A percentile compares a stretch with the other conserved stretches of the same genome.
phyloP scores from a whole-genome alignment of 257 asterid genomes.

The Ballota nigra region DNA sequence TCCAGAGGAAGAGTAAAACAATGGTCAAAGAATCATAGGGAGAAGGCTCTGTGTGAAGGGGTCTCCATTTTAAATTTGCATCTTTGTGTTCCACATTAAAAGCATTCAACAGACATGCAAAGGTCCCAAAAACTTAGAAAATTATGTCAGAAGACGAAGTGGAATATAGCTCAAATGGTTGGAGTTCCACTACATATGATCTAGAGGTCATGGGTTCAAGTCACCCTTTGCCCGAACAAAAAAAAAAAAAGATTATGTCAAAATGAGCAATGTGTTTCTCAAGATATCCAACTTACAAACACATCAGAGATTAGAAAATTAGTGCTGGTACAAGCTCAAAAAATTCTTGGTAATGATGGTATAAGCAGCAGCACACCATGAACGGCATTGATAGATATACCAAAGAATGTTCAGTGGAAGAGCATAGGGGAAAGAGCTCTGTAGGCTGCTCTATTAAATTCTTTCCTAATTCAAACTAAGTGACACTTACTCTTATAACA shows the following conservation, averaged over 20 bases:
- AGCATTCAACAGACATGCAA: constrained; percentile 93
- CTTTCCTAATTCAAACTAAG: constrained; percentile 4
- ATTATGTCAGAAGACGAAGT: constrained; percentile 13
- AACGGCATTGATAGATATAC: not conserved
- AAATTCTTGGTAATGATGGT: constrained; percentile 13
- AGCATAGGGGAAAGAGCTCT: not conserved
- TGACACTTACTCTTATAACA: constrained; percentile 58
- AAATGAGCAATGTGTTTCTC: constrained; percentile 17
- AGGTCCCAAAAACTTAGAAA: constrained; percentile 89
- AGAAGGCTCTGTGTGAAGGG: not conserved
- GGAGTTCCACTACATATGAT: too few relatives aligned
- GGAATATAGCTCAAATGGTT: too few relatives aligned
- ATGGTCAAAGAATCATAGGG: not conserved
- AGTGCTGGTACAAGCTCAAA: constrained; percentile 1
- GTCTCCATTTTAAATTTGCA: constrained; percentile 55
- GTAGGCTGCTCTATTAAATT: constrained; percentile 10
- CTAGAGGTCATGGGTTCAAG: too few relatives aligned
- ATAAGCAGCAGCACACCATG: constrained; percentile 7
- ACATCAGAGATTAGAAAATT: constrained; percentile 9
- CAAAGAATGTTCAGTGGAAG: not conserved
- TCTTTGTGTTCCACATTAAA: constrained; percentile 90
- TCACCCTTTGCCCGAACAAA: too few relatives aligned
- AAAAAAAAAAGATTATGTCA: constrained; percentile 22
- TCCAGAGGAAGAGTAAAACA: not conserved
- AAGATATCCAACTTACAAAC: not conserved